Evolutionary conservation across 2,329 filamentous ascomycete genomes (phyloP).

Genomic region (Colletotrichum sp.): DNA sequence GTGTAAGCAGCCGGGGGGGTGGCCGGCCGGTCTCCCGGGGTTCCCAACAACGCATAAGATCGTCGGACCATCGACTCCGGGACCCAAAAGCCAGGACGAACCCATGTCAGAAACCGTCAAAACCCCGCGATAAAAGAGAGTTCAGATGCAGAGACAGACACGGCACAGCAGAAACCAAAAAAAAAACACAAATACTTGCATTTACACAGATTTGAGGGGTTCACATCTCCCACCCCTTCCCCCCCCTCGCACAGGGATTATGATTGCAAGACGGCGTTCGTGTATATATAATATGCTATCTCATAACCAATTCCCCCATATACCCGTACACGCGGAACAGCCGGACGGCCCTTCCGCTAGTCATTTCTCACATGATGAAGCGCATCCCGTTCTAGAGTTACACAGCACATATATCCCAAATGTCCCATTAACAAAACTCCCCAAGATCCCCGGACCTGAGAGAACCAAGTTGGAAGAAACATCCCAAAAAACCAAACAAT

Average conservation of each 20-base stretch:
- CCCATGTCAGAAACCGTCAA: background rate
- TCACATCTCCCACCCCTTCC: background rate
- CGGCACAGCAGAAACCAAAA: background rate
- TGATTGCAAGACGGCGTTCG: background rate
- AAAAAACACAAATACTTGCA: background rate
- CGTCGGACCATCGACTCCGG: background rate
- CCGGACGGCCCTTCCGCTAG: background rate
- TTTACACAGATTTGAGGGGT: background rate
- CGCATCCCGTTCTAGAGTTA: background rate
- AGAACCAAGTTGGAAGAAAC: background rate
- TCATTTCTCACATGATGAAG: background rate
- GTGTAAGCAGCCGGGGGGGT: background rate
- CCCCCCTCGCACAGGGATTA: background rate
- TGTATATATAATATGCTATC: background rate
- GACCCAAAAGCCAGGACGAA: background rate
- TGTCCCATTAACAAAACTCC: background rate
- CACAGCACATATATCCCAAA: background rate
- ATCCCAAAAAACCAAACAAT: background rate
- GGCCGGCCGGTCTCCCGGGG: background rate
- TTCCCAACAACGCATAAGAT: background rate
- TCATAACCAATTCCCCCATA: background rate
- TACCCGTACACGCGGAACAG: background rate
- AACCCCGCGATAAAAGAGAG: background rate
- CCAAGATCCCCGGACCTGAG: background rate
- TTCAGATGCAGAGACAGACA: background rate